These are phyloP conservation scores for Lachnellula willkommii DNA, from an alignment of 2,329 filamentous ascomycete genomes.

Conservation along the genomic window DNA sequence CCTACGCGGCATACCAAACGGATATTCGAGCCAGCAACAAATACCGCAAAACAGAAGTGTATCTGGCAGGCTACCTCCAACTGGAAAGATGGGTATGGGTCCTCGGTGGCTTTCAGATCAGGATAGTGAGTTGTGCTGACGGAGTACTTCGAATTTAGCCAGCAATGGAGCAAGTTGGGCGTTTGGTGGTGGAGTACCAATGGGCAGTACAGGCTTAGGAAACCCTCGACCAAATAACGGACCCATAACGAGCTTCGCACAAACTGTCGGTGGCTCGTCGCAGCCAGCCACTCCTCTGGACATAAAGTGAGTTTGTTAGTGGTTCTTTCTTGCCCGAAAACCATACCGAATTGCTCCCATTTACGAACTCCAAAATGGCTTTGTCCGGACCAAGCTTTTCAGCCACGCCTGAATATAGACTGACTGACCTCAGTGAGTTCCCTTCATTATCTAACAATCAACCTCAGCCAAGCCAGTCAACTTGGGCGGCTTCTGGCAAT, in stretches of 20 bases:
- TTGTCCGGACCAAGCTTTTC: too few relatives aligned
- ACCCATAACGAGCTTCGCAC: constrained; percentile 60
- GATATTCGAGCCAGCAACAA: constrained; percentile 56
- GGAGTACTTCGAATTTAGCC: constrained; percentile 27
- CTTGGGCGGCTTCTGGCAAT: constrained; percentile 29
- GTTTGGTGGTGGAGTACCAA: constrained; percentile 57
- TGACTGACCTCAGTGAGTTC: constrained; percentile 49
- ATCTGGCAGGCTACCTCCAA: constrained; percentile 56
- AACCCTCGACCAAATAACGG: constrained; percentile 49
- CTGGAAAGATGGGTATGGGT: constrained; percentile 58
- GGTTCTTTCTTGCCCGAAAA: background rate
- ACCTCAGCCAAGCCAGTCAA: constrained; percentile 34
- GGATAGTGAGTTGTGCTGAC: constrained; percentile 19
- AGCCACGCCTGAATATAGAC: background rate
- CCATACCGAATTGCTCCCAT: too few relatives aligned
- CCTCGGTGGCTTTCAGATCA: background rate
- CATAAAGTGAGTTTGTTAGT: constrained; percentile 51
- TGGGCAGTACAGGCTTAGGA: constrained; percentile 51
- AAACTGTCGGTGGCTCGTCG: constrained; percentile 55
- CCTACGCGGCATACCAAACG: constrained; percentile 56
- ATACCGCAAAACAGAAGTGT: constrained; percentile 50
- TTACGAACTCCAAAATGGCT: too few relatives aligned
- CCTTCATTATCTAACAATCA: constrained; percentile 59
- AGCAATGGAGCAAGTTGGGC: constrained; percentile 47
- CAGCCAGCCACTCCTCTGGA: constrained; percentile 58